Conservation (phyloP, 306 rosid genomes). For the Malus asiatica region DNA sequence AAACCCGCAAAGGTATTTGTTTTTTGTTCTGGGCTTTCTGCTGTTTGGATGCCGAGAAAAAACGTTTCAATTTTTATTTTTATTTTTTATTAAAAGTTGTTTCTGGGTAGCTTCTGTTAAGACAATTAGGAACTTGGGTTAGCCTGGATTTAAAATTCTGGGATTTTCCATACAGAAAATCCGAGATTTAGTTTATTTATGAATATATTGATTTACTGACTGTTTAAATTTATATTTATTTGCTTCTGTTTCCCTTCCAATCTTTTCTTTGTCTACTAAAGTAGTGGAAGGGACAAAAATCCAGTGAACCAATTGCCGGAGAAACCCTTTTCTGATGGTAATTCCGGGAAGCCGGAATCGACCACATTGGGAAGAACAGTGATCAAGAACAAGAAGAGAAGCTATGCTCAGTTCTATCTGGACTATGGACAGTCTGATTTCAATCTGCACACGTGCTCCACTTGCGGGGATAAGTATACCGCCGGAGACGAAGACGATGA, state of each 20-base stretch:
- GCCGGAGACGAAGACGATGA: too few species aligned
- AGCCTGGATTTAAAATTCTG: not conserved
- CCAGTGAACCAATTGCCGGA: not conserved
- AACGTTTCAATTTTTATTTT: not conserved
- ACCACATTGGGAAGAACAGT: too few species aligned
- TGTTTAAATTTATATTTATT: not conserved
- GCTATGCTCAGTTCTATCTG: too few species aligned
- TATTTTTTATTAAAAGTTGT: too few species aligned
- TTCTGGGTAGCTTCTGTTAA: not conserved
- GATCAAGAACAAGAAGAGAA: too few species aligned
- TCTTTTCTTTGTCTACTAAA: not conserved
- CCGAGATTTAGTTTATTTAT: not conserved
- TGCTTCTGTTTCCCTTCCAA: not conserved
- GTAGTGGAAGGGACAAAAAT: constrained; percentile 4
- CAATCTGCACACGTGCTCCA: too few species aligned
- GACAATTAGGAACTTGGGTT: not conserved
- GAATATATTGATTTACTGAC: not conserved
- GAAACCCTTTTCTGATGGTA: not conserved
- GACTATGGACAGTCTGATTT: too few species aligned
- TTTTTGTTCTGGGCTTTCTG: not conserved
- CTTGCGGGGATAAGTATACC: too few species aligned
- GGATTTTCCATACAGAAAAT: not conserved
- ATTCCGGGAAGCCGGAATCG: not conserved
- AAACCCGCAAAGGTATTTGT: constrained; percentile 21
- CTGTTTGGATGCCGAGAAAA: constrained; percentile 1